Evolutionary conservation across 2,329 filamentous ascomycete genomes (phyloP).

Genomic region (Thielaviopsis punctulata): DNA sequence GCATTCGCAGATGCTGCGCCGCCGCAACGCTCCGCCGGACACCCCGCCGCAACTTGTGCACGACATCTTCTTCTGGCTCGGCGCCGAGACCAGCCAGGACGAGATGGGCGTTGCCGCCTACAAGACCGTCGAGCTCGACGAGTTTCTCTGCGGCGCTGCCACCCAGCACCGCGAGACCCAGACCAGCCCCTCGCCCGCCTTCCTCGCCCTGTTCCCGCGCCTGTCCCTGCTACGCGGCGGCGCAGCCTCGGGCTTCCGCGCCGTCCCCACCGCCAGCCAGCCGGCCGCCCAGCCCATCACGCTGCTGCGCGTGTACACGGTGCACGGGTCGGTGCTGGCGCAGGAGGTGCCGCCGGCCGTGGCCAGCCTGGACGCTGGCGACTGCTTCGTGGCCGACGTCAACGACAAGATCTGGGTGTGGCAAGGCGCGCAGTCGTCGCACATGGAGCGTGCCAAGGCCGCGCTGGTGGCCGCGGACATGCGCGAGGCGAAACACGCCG

Average conservation of each 20-base stretch:
- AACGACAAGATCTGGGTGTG: constrained; percentile 51
- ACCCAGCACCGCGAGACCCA: constrained; percentile 50
- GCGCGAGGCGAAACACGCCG: constrained; percentile 44
- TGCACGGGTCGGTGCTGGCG: constrained; percentile 30
- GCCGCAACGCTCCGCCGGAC: constrained; percentile 13
- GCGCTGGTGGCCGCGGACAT: constrained; percentile 50
- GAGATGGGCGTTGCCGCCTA: constrained; percentile 53
- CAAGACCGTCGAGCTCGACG: constrained; percentile 54
- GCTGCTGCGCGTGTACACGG: constrained; percentile 44
- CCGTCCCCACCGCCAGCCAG: constrained; percentile 34
- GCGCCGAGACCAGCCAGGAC: constrained; percentile 46
- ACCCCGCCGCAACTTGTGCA: constrained; percentile 34
- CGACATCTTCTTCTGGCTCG: constrained; percentile 56
- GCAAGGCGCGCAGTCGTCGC: constrained; percentile 47
- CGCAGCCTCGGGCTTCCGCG: constrained; percentile 43
- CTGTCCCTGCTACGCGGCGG: constrained; percentile 44
- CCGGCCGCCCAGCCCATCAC: constrained; percentile 26
- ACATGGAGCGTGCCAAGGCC: constrained; percentile 52
- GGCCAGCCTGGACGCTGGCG: constrained; percentile 44
- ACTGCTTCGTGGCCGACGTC: constrained; percentile 48
- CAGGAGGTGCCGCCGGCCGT: constrained; percentile 46
- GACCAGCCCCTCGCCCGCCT: constrained; percentile 38
- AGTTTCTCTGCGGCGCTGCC: constrained; percentile 43
- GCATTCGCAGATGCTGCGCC: constrained; percentile 36
- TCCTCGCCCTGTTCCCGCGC: constrained; percentile 41